Conservation (phyloP, 768 basidiomycete genomes). For the Lenzites betulinus region DNA sequence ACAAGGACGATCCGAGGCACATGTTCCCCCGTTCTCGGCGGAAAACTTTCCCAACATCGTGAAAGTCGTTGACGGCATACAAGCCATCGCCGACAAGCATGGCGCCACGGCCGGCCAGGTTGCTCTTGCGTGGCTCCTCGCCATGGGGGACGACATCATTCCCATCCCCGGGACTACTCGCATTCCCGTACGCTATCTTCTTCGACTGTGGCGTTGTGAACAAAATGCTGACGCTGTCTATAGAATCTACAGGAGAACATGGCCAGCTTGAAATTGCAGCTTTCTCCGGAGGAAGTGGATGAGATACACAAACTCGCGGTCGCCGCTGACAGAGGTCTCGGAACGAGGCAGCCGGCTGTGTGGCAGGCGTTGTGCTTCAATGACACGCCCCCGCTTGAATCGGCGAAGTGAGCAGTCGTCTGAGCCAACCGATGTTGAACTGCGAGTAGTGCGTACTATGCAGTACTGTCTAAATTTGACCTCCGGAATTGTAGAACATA, state of each 20-base stretch:
- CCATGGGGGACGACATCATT: conserved; percentile 30
- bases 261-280: not conserved
- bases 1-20: conserved; percentile 29
- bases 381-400: not conserved
- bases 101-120: conserved; percentile 34
- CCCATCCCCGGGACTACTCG: conserved; percentile 27
- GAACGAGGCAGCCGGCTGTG: not conserved
- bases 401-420: not conserved
- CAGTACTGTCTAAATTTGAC: too few relatives aligned
- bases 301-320: not conserved
- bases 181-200: not conserved
- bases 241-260: not conserved
- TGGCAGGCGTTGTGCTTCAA: not conserved
- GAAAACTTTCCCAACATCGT: conserved; percentile 50
- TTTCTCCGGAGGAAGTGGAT: not conserved
- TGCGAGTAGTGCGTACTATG: too few relatives aligned
- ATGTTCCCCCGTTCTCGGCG: conserved; percentile 28
- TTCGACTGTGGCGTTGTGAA: conserved; percentile 12
- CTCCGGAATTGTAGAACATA: too few relatives aligned
- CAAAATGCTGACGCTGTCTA: not conserved
- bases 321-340: not conserved
- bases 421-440: too few relatives aligned
- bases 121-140: conserved; percentile 32
- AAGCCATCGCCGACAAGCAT: conserved; percentile 37
- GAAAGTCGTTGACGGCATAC: conserved; percentile 36